phyloP scores from a whole-genome alignment of 106 monocot species.

The Acorus gramineus region DNA sequence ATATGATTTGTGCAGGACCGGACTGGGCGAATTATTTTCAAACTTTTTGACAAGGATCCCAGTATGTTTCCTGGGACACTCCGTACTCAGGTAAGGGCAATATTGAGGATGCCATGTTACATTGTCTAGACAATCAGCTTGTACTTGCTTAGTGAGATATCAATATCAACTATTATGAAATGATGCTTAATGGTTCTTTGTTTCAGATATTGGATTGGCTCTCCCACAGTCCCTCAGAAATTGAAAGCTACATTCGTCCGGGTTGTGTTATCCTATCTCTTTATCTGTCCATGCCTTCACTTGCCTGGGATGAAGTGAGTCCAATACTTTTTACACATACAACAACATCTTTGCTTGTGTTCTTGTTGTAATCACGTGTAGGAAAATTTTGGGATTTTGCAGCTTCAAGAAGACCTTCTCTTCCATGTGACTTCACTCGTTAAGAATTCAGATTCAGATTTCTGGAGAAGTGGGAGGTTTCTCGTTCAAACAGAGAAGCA shows the following conservation, averaged over 20 bases:
- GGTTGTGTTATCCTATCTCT: slow-evolving; percentile 88
- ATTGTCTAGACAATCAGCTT: too few relatives aligned
- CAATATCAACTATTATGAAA: too few relatives aligned
- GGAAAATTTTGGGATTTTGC: slow-evolving; percentile 9
- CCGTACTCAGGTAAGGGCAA: slow-evolving; percentile 40
- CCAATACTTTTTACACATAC: too few relatives aligned
- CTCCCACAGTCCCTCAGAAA: slow-evolving; percentile 78
- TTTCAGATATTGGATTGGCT: slow-evolving; percentile 88
- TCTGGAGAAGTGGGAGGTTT: slow-evolving; percentile 90
- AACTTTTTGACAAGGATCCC: slow-evolving; percentile 93
- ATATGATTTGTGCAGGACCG: slow-evolving; percentile 43
- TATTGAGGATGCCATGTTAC: not conserved
- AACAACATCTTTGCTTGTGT: too few relatives aligned
- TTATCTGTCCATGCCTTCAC: slow-evolving; percentile 68
- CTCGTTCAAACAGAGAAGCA: slow-evolving; percentile 58
- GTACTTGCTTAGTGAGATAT: too few relatives aligned
- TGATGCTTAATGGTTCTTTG: not conserved
- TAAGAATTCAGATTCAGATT: slow-evolving; percentile 50
- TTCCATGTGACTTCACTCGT: slow-evolving; percentile 51
- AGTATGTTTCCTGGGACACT: slow-evolving; percentile 64
- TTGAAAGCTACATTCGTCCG: slow-evolving; percentile 97
- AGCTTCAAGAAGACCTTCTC: slow-evolving; percentile 74
- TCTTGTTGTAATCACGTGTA: not conserved
- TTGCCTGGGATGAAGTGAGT: slow-evolving; percentile 73
- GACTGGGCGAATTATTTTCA: slow-evolving; percentile 53